Base-by-base conservation (phyloP, 2,329 filamentous ascomycete genomes). In the Madurella fahalii region DNA sequence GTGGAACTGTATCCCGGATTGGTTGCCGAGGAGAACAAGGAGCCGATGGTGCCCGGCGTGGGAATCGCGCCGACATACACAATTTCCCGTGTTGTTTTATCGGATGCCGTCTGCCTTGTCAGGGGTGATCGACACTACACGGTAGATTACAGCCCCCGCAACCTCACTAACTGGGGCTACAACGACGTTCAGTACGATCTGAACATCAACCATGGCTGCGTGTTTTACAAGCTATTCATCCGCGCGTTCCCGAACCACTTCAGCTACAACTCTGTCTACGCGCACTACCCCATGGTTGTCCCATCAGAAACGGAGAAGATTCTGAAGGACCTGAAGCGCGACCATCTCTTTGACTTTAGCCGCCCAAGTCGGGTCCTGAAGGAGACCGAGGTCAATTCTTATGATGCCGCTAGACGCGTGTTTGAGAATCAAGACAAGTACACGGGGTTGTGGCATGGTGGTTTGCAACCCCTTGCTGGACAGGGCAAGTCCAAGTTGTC, bases 121-220 rank as follows among this genome's bases (percentile, higher is more conserved):
- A 81, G 89, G 20, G 87, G 87, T 34, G 89, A 94, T 65, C 76
- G 89, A 17, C 86, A 89, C 72, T 91, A 91, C 73, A 92, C 88
- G 0, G 77, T 71, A n/a, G 89, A 93, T 68, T 92, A 87, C 68
- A 83, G 85, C 61, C 82, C 89, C 0, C 80, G 83, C 9, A 83
- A 84, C 62, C 71, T 95, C 45, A 95, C 90, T 1, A 91, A 90
- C 71, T 95, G 89, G 89, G 90, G 90, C 17, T 93, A 82, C 73
- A 82, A 83, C 52, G 86, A 90, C 66, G 86, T 82, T 3, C 78
- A 87, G 17, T 89, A 86, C 53, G 88, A 95, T 62, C 72, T 85
- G 18, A 82, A 80, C 55, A 72, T 93, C 60, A 88, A 94, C 70
- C 85, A 94, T 66, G 90, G 90, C 45, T 90, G 87, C 62, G 83